A percentile compares a stretch with the other conserved stretches of the same genome.
Conservation (phyloP, 257 asterid species). For the Gentiana straminea region DNA sequence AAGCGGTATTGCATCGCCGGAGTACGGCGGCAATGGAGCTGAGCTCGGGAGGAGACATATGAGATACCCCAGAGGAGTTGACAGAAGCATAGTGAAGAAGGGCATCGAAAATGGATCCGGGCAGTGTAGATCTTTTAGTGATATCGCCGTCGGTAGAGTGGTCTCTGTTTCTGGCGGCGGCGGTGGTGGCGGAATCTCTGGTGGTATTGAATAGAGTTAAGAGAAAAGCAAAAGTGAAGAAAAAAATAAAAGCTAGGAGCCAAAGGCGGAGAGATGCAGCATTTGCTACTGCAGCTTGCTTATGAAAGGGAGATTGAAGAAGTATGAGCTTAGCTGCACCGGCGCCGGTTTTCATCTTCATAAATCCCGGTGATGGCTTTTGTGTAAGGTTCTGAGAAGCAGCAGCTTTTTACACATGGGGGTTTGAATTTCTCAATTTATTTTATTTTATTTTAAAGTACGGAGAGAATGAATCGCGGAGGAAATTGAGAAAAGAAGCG, state of each 20-base stretch:
- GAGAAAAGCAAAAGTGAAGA: constrained; percentile 47
- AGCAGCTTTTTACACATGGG: no score
- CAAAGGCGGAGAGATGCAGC: constrained; percentile 42
- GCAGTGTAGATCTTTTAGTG: constrained; percentile 19
- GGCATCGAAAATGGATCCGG: constrained; percentile 41
- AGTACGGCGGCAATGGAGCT: constrained; percentile 38
- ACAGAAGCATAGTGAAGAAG: constrained; percentile 63
- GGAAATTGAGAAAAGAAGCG: background rate
- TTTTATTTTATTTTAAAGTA: no score
- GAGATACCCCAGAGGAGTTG: constrained; percentile 25
- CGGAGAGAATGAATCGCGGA: background rate
- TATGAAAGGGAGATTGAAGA: constrained; percentile 50
- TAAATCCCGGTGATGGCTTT: background rate
- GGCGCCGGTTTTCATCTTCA: constrained; percentile 51
- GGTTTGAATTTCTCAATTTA: no score
- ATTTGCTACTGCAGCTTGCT: constrained; percentile 25
- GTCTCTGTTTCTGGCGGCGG: background rate
- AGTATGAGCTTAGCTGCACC: constrained; percentile 34
- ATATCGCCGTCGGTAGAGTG: constrained; percentile 10
- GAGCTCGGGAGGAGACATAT: constrained; percentile 50
- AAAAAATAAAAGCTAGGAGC: constrained; percentile 32
- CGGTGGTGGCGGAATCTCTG: constrained; percentile 16
- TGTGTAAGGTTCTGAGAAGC: no score
- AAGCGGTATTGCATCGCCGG: constrained; percentile 35
- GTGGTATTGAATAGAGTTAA: constrained; percentile 45